phyloP scores from a whole-genome alignment of 352 stramenopile genomes.

The Salisapilia sapeloensis region DNA sequence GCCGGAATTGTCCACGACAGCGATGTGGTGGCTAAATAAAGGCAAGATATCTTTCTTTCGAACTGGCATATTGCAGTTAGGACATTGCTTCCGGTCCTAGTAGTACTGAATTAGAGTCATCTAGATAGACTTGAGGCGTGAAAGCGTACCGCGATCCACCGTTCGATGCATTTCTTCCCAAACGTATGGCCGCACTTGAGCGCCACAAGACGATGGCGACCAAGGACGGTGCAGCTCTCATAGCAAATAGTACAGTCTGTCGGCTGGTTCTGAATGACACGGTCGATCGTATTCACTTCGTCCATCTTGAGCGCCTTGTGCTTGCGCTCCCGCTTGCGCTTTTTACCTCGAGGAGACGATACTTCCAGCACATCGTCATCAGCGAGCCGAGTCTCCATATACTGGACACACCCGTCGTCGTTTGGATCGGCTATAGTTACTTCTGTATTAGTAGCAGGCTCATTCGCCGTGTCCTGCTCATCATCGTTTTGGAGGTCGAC shows the following conservation, averaged over 20 bases:
- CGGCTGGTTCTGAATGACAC: conserved; percentile 22
- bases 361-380: neutral
- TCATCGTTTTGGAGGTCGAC: neutral
- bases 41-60: conserved; percentile 28
- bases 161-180: conserved; percentile 55
- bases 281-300: neutral
- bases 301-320: too few species aligned
- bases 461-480: neutral
- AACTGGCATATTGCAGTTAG: conserved; percentile 39
- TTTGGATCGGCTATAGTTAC: neutral
- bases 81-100: conserved; percentile 39
- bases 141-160: conserved; percentile 19
- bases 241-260: conserved; percentile 68
- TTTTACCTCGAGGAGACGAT: neutral
- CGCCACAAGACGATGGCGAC: conserved; percentile 45
- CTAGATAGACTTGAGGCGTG: neutral
- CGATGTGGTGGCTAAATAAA: conserved; percentile 53
- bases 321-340: neutral
- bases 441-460: neutral
- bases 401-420: neutral
- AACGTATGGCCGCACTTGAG: conserved; percentile 67
- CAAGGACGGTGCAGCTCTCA: conserved; percentile 35
- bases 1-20: conserved; percentile 56
- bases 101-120: too few species aligned
- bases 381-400: too few species aligned